Percentiles rank a stretch among this genome's conserved stretches.
These are phyloP conservation scores for Phialophora tarda DNA, from an alignment of 2,329 filamentous ascomycete genomes.

Conservation along the genomic window DNA sequence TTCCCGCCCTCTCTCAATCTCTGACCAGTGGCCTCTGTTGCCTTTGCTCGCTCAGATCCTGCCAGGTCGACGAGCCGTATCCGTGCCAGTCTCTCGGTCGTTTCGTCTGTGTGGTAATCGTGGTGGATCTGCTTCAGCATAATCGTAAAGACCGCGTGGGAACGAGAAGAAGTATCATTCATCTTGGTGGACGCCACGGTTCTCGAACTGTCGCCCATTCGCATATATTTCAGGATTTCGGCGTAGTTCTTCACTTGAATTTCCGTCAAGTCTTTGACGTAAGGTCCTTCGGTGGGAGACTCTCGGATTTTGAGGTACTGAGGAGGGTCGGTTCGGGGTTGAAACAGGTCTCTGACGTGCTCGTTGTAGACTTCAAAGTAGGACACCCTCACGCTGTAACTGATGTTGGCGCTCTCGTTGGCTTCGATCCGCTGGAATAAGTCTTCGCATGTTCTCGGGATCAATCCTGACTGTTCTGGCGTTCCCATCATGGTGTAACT, in stretches of 20 bases:
- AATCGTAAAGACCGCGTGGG: slow-evolving; percentile 96
- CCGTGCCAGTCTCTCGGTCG: slow-evolving; percentile 89
- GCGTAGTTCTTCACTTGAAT: slow-evolving; percentile 84
- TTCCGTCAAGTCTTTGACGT: slow-evolving; percentile 95
- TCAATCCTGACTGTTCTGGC: slow-evolving; percentile 82
- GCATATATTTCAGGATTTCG: slow-evolving; percentile 91
- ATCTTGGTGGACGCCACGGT: slow-evolving; percentile 96
- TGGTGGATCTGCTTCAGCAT: slow-evolving; percentile 98
- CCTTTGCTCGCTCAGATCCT: slow-evolving; percentile 91
- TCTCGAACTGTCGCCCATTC: slow-evolving; percentile 81
- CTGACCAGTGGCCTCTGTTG: slow-evolving; percentile 90
- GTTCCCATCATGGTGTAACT: slow-evolving; percentile 98
- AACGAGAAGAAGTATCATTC: slow-evolving; percentile 97
- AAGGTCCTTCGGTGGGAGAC: slow-evolving; percentile 91
- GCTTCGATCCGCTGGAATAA: slow-evolving; percentile 91
- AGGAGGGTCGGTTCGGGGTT: slow-evolving; percentile 76
- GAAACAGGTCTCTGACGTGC: slow-evolving; percentile 91
- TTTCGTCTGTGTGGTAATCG: slow-evolving; percentile 96
- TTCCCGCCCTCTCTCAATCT: slow-evolving; percentile 93
- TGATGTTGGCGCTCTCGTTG: slow-evolving; percentile 85
- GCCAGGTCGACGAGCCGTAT: slow-evolving; percentile 95
- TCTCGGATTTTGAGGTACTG: slow-evolving; percentile 97
- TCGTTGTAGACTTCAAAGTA: slow-evolving; percentile 99
- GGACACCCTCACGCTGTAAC: slow-evolving; percentile 94
- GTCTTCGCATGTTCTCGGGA: slow-evolving; percentile 93